Percentiles rank a stretch among this genome's conserved stretches.
phyloP scores from a whole-genome alignment of 2,329 filamentous ascomycete genomes.

The Penicillium psychrosexuale region DNA sequence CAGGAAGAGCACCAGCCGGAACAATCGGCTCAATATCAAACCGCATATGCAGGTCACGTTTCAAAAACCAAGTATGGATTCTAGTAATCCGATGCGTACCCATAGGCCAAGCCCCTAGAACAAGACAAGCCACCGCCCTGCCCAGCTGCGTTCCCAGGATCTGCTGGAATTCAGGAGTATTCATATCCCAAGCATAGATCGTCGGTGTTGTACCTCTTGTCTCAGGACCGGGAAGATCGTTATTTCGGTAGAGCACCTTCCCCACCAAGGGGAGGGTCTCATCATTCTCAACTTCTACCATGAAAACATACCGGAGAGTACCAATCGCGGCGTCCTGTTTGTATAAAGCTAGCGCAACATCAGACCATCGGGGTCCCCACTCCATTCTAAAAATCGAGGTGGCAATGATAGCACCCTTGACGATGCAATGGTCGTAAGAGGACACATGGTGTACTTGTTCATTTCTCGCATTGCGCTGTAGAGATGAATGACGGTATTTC shows the following conservation, averaged over 20 bases:
- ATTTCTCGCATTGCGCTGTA: background rate
- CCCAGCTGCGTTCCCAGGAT: slow-evolving; percentile 1
- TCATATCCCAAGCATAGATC: background rate
- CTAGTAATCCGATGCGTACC: background rate
- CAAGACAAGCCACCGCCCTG: background rate
- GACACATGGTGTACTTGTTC: rapidly evolving
- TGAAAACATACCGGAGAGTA: background rate
- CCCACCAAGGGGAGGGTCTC: background rate
- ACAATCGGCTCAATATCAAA: background rate
- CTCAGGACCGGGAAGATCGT: rapidly evolving
- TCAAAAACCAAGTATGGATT: background rate
- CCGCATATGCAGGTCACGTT: background rate
- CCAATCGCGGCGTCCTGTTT: background rate
- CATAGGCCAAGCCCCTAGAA: background rate
- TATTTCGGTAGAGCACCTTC: background rate
- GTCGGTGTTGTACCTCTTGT: too few relatives aligned
- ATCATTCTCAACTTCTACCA: background rate
- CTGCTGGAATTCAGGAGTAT: background rate
- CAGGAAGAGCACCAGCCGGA: too few relatives aligned
- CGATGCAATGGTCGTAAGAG: background rate
- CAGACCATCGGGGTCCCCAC: background rate
- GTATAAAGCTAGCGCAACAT: slow-evolving; percentile 1
- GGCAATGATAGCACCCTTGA: background rate
- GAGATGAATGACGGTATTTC: background rate
- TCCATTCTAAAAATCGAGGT: background rate